These are phyloP conservation scores for Laetiporus sulphureus DNA, from an alignment of 1,284 basidiomycete genomes.

Conservation along the genomic window DNA sequence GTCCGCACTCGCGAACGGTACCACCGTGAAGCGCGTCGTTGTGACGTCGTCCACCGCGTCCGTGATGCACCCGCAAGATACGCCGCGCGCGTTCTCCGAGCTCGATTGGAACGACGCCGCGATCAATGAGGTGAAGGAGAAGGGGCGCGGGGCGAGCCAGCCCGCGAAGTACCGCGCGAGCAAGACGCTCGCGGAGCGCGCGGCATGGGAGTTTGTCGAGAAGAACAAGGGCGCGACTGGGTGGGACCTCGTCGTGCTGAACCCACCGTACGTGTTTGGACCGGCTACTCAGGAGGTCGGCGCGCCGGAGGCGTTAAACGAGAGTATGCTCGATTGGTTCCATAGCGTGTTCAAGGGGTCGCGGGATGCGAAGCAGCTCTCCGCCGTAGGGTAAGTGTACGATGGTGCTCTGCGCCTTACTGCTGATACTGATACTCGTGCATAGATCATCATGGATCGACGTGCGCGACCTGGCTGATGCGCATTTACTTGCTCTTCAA, in stretches of 20 bases:
- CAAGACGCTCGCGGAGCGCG: constrained; percentile 68
- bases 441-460: constrained; percentile 38
- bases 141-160: constrained; percentile 39
- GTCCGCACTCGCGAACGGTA: constrained; percentile 10
- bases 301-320: constrained; percentile 12
- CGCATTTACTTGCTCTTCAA: constrained; percentile 49
- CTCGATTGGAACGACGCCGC: constrained; percentile 62
- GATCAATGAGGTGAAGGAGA: constrained; percentile 43
- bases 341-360: constrained; percentile 1
- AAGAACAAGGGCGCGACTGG: constrained; percentile 39
- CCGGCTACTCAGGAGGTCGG: constrained; percentile 23
- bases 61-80: constrained; percentile 25
- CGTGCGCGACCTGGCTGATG: constrained; percentile 56
- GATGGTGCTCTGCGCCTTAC: not conserved
- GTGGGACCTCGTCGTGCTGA: constrained; percentile 47
- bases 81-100: constrained; percentile 29
- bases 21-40: constrained; percentile 35
- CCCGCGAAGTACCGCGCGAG: constrained; percentile 47
- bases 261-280: constrained; percentile 47
- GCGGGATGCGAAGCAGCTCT: not conserved
- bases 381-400: not conserved
- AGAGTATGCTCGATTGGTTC: constrained; percentile 9
- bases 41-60: constrained; percentile 55
- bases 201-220: constrained; percentile 43
- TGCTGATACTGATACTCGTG: not conserved